These are phyloP conservation scores for Candida tammaniensis DNA, from an alignment of 805 yeast genomes.

Conservation along the genomic window DNA sequence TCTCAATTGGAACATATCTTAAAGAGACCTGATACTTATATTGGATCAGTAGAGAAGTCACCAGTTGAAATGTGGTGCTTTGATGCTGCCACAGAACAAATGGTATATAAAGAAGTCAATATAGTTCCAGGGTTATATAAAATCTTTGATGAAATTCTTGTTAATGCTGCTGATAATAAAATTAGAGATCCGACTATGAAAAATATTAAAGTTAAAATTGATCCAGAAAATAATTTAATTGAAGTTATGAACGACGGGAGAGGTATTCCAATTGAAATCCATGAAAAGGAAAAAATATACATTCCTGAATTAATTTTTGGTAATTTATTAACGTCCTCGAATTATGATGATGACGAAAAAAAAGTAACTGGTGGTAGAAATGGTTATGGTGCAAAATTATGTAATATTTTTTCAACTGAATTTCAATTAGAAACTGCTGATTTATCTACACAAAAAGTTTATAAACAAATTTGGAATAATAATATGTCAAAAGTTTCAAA, in stretches of 20 bases:
- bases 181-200: slow-evolving; percentile 92
- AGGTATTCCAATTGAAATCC: slow-evolving; percentile 95
- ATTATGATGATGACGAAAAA: slow-evolving; percentile 91
- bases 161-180: slow-evolving; percentile 98
- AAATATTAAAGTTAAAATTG: slow-evolving; percentile 76
- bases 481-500: slow-evolving; percentile 80
- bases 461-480: slow-evolving; percentile 80
- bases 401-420: slow-evolving; percentile 91
- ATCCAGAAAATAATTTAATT: slow-evolving; percentile 69
- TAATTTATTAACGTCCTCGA: slow-evolving; percentile 88
- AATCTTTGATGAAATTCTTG: slow-evolving; percentile 94
- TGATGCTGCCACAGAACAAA: slow-evolving; percentile 45
- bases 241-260: slow-evolving; percentile 88
- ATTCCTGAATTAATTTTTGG: slow-evolving; percentile 97
- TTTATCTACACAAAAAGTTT: slow-evolving; percentile 54
- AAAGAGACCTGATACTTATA: slow-evolving; percentile 96
- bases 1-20: slow-evolving; percentile 94
- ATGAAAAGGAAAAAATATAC: slow-evolving; percentile 84
- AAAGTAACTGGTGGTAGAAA: slow-evolving; percentile 98
- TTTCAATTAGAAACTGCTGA: slow-evolving; percentile 90
- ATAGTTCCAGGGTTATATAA: slow-evolving; percentile 96
- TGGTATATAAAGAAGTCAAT: slow-evolving; percentile 57
- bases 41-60: slow-evolving; percentile 88
- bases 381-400: slow-evolving; percentile 96
- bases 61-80: slow-evolving; percentile 83